Evolutionary conservation across 495 filamentous ascomycete genomes (phyloP), one percentile per base, ranked within the genome.

Genomic region (Usnea hakonensis): DNA sequence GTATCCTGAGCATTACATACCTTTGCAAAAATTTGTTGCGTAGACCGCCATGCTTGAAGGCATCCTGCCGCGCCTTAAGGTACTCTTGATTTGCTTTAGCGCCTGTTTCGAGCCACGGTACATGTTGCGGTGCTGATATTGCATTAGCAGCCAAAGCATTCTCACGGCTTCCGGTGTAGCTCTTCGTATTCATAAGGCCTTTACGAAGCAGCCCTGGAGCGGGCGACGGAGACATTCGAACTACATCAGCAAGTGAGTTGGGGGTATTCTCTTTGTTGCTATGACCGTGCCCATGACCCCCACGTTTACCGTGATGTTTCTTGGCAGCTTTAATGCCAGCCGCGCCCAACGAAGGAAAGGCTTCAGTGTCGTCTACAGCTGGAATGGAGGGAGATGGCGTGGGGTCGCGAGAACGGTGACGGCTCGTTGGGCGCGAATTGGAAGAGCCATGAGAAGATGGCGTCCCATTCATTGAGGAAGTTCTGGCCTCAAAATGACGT

Each of bases 71-170:
- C 61, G 90, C 90, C 72, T 95, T 95, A 63, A 97, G 86, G 72
- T 99, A 99, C 43, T 89, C 87, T 75, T 90, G 89, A 74, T 99
- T 97, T 54, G 89, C 87, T 43, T 80, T 85, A 13, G 88, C 85
- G n/a, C 95, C 95, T 3, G 95, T 97, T 72, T 96, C 93, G 1
- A 97, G 79, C 95, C 95, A 99, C 10, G 94, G 95, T 50, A 97
- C 91, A 69, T 97, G 89, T 71, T 92, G 89, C 5, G 95, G 95
- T 36, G 85, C 77, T 8, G 89, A 85, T 62, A 99, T 97, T 11
- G 90, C 84, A 74, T 87, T 83, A 17, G 90, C 89, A 35, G 90
- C 87, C 19, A 84, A 81, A 67, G 85, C 91, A 68, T 91, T 90
- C 68, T 95, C 90, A 19, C 88, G 87, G 72, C 78, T 75, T 68